phyloP scores from a whole-genome alignment of 148 eudicot species.

The Cornus suecica region DNA sequence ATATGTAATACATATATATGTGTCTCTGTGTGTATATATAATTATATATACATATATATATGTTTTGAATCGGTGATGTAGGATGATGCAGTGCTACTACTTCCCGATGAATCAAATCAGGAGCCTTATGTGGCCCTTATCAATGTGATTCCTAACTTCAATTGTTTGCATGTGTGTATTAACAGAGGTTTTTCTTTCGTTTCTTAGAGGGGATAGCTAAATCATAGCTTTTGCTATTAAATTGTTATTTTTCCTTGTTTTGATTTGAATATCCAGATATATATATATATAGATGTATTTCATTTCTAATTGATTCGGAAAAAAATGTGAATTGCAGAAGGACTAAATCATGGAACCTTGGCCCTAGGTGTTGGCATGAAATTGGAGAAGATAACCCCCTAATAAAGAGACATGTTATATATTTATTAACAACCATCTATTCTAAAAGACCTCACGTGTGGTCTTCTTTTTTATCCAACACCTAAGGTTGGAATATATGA shows the following conservation, averaged over 20 bases:
- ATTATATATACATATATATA: no score
- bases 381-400: no score
- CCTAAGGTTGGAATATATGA: no score
- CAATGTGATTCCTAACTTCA: slow-evolving; percentile 47
- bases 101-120: slow-evolving; percentile 69
- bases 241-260: neutral
- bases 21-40: no score
- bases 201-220: neutral
- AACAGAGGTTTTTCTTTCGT: neutral
- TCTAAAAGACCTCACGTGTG: no score
- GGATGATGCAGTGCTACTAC: slow-evolving; percentile 95
- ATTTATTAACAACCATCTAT: no score
- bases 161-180: neutral
- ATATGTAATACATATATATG: no score
- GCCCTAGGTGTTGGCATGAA: no score
- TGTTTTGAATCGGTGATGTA: slow-evolving; percentile 26
- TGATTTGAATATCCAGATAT: neutral
- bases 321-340: neutral
- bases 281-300: neutral
- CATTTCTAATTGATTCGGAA: neutral
- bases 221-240: neutral
- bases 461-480: no score
- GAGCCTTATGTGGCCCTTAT: slow-evolving; percentile 98
- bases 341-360: no score
- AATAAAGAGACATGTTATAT: no score